Conservation (phyloP, 1,284 basidiomycete genomes). For the Ganoderma boninense region DNA sequence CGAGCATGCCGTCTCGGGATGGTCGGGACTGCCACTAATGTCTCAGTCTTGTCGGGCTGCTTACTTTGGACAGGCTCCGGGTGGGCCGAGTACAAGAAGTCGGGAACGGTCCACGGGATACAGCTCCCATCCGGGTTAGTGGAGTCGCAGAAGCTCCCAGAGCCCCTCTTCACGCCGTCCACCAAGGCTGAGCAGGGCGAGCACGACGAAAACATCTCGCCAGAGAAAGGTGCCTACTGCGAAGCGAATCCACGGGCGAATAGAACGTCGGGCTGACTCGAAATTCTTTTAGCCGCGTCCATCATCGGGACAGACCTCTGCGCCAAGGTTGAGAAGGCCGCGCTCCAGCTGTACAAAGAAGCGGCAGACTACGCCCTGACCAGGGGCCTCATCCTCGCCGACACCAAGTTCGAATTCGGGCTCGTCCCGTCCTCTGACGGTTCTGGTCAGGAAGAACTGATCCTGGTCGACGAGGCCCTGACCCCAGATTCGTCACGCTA, state of each 20-base stretch:
- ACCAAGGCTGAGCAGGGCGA: constrained; percentile 96
- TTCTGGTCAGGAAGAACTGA: constrained; percentile 62
- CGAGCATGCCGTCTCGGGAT: constrained; percentile 40
- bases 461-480: constrained; percentile 95
- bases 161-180: constrained; percentile 94
- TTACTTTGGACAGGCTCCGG: constrained; percentile 75
- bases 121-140: constrained; percentile 77
- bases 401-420: constrained; percentile 89
- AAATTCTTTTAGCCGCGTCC: constrained; percentile 56
- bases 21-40: neutral
- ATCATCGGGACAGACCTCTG: constrained; percentile 79
- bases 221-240: constrained; percentile 71
- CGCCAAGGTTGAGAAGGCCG: constrained; percentile 62
- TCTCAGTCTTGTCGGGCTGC: neutral
- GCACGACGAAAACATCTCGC: constrained; percentile 98
- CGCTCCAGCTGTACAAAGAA: constrained; percentile 77
- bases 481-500: constrained; percentile 98
- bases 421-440: constrained; percentile 53
- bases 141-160: constrained; percentile 87
- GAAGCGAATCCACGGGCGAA: neutral
- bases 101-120: constrained; percentile 91
- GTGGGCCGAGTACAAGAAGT: constrained; percentile 93
- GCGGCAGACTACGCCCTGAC: constrained; percentile 83
- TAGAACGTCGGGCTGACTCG: neutral
- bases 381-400: constrained; percentile 94